A percentile compares a stretch with the other conserved stretches of the same genome.
Conservation (phyloP, 2,329 filamentous ascomycete genomes). For the Teratosphaeria nubilosa region DNA sequence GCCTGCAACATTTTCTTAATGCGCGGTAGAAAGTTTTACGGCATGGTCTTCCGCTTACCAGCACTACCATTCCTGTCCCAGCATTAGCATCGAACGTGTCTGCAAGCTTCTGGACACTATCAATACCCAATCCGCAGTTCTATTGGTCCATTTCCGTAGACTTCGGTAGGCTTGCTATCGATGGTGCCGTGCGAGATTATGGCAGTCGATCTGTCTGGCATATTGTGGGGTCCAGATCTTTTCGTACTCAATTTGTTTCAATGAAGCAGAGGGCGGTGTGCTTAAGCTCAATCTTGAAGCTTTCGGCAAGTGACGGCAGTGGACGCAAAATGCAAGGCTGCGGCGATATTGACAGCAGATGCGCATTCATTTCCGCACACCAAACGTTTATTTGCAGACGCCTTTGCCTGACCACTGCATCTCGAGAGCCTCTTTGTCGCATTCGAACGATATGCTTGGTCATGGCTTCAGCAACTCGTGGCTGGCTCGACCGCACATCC, state of each 20-base stretch:
- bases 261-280: not conserved
- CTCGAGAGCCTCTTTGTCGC: too few species aligned
- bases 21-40: not conserved
- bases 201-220: not conserved
- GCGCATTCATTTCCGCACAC: too few species aligned
- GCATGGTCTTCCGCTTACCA: not conserved
- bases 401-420: too few species aligned
- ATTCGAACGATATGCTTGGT: too few species aligned
- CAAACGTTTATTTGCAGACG: too few species aligned
- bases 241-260: not conserved
- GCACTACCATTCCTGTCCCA: too few species aligned
- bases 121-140: not conserved
- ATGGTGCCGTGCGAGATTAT: not conserved
- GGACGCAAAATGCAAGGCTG: not conserved
- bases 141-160: not conserved
- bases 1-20: not conserved
- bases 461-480: too few species aligned
- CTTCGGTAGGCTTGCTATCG: not conserved
- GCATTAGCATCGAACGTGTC: not conserved
- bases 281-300: not conserved
- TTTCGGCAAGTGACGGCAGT: not conserved
- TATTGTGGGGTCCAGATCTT: not conserved
- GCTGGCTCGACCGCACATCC: too few species aligned
- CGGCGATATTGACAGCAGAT: too few species aligned
- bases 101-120: not conserved